These are phyloP conservation scores for Paracoccidioides brasiliensis DNA, from an alignment of 2,329 filamentous ascomycete genomes.

Conservation along the genomic window DNA sequence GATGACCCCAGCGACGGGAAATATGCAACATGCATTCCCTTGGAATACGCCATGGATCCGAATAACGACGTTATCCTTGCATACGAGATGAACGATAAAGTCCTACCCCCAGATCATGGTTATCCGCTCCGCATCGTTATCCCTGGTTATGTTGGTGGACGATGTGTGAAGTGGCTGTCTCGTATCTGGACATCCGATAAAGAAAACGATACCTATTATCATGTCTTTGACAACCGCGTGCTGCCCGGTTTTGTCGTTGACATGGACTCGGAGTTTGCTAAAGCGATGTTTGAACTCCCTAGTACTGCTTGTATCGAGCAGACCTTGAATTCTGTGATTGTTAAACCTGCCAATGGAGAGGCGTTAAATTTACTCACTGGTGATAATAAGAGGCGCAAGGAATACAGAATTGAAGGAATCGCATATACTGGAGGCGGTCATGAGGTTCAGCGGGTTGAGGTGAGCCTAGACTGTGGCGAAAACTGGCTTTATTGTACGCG, in stretches of 20 bases:
- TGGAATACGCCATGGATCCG: conserved; percentile 37
- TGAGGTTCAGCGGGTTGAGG: conserved; percentile 38
- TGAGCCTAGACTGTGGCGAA: conserved; percentile 35
- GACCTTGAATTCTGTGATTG: conserved; percentile 38
- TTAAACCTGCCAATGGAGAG: conserved; percentile 35
- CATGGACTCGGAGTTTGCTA: conserved; percentile 36
- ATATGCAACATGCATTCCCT: conserved; percentile 37
- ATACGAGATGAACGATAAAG: conserved; percentile 31
- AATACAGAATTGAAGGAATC: conserved; percentile 35
- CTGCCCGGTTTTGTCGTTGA: conserved; percentile 37
- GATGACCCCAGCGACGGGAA: conserved; percentile 36
- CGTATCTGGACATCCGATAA: conserved; percentile 29
- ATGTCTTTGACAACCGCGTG: conserved; percentile 40
- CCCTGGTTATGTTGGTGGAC: conserved; percentile 31
- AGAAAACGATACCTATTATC: conserved; percentile 33
- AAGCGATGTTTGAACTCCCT: conserved; percentile 36
- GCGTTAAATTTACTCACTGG: conserved; percentile 24
- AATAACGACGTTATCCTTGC: conserved; percentile 37
- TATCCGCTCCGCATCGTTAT: conserved; percentile 32
- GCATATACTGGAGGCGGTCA: conserved; percentile 41
- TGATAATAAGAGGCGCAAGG: conserved; percentile 24
- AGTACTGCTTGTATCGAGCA: conserved; percentile 39
- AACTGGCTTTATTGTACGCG: conserved; percentile 40
- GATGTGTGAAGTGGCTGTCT: conserved; percentile 32
- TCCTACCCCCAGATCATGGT: conserved; percentile 31